These are phyloP conservation scores for Mycena floridula DNA, from an alignment of 768 basidiomycete species.

Conservation along the genomic window DNA sequence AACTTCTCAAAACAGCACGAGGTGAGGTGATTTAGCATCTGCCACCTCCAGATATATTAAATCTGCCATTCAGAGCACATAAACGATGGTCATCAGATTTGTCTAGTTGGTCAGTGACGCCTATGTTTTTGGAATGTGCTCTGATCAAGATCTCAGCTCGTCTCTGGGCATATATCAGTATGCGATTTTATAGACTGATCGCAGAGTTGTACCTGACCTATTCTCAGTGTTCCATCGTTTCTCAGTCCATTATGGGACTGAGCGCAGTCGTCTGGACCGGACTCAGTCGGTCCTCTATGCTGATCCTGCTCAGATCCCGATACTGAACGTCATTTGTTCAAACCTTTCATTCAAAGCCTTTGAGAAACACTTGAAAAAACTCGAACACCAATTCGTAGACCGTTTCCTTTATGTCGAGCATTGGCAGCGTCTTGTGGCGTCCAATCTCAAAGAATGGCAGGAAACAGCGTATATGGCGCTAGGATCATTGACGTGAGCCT, in stretches of 20 bases:
- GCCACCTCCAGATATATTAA: no score
- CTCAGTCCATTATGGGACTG: conserved; percentile 51
- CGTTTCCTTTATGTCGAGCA: conserved; percentile 46
- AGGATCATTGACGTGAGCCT: conserved; percentile 24
- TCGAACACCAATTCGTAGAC: conserved; percentile 50
- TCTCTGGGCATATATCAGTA: conserved; percentile 41
- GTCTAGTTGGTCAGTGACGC: conserved; percentile 32
- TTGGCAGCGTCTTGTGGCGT: conserved; percentile 45
- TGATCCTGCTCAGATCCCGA: conserved; percentile 27
- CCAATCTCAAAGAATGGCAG: conserved; percentile 45
- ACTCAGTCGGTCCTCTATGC: conserved; percentile 42
- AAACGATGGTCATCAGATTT: conserved; percentile 37
- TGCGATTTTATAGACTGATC: neutral
- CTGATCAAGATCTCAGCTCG: conserved; percentile 30
- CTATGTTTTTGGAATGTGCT: neutral
- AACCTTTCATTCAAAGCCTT: conserved; percentile 42
- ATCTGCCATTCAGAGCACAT: no score
- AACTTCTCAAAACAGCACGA: conserved; percentile 31
- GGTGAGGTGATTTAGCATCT: no score
- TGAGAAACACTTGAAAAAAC: conserved; percentile 27
- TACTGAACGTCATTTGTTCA: conserved; percentile 26
- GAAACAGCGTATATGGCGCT: conserved; percentile 14
- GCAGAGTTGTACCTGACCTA: neutral
- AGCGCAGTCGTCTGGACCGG: conserved; percentile 44
- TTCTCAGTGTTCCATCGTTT: conserved; percentile 42